Evolutionary conservation across 345 rosid species (phyloP), one percentile per base, ranked within the genome.

Genomic region (Pugionium dolabratum): DNA sequence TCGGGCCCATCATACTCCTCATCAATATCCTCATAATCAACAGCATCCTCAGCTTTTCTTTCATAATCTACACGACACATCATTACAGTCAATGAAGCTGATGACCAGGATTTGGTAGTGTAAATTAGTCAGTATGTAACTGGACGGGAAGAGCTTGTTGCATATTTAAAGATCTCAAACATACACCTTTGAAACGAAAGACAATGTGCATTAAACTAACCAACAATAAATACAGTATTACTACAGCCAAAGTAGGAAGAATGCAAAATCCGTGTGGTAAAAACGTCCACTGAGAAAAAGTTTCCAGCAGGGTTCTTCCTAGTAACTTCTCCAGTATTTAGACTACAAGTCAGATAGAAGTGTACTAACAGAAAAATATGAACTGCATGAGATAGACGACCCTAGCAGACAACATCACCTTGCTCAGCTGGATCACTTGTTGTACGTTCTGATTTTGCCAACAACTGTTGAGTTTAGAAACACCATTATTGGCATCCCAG

Each of bases 1-100:
- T 94, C 97, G 2, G 91, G 96, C 11, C 96, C 96, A 62, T 94
- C 99, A 44, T 90, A 94, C 71, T 84, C 86, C 82, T 94, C 99
- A 63, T 94, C 99, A 67, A 94, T 73, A 79, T 94, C 97, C 74
- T 90, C 95, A 73, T 88, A 94, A 76, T 94, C 93, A 76, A 90
- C 82, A 18, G 97, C 97, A 86, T 88, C 86, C 82, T 90, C 99
- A 30, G 90, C 86, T 83, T 94, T 88, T 78, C 84, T 85, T 75
- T 83, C 80, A 79, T 88, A 90, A 86, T 88, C 99, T 94, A 78
- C 67, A 61, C 67, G 52, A 67, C 76, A 79, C 67, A 60, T 60
- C 48, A 62, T 42, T 54, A 74, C 61, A 34, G 49, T 68, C 60
- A 62, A 28, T 67, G 64, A 53, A 32, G 51, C 57, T 46, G 63